These are phyloP conservation scores for Podospora tetraspora DNA, from an alignment of 495 filamentous ascomycete species.

Conservation along the genomic window DNA sequence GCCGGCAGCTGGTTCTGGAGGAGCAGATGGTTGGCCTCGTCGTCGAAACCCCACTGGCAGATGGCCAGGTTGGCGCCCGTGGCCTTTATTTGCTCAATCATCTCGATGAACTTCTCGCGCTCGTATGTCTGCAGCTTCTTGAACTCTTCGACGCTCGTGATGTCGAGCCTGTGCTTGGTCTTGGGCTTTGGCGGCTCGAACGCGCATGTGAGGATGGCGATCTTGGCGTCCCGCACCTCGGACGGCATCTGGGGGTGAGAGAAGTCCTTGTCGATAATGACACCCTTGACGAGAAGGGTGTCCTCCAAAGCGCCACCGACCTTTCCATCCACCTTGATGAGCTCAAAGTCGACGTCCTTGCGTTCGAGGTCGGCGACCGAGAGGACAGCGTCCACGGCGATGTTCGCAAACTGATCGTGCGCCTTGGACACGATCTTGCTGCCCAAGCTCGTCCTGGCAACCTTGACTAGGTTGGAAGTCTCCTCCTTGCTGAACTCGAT, in stretches of 20 bases:
- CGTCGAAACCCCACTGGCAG: constrained; percentile 99
- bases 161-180: constrained; percentile 99
- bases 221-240: constrained; percentile 87
- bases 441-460: constrained; percentile 92
- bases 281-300: constrained; percentile 88
- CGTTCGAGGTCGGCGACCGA: constrained; percentile 94
- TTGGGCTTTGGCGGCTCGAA: constrained; percentile 99
- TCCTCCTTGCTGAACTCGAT: constrained; percentile 76
- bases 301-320: constrained; percentile 95
- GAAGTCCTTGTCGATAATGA: constrained; percentile 99
- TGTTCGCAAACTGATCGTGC: constrained; percentile 95
- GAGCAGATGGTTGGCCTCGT: constrained; percentile 95
- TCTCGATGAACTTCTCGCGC: constrained; percentile 90
- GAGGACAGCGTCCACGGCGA: constrained; percentile 93
- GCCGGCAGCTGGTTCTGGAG: constrained; percentile 94
- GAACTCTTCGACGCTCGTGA: constrained; percentile 95
- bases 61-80: constrained; percentile 97
- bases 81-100: constrained; percentile 97
- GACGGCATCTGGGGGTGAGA: constrained; percentile 98
- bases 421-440: constrained; percentile 99
- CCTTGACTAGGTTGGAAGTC: constrained; percentile 79
- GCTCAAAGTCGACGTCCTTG: constrained; percentile 97
- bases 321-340: constrained; percentile 99
- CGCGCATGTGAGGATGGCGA: constrained; percentile 95
- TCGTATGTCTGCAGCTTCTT: constrained; percentile 95